Conservation (phyloP, 2,329 filamentous ascomycete genomes). For the Stagonosporopsis rhizophila region DNA sequence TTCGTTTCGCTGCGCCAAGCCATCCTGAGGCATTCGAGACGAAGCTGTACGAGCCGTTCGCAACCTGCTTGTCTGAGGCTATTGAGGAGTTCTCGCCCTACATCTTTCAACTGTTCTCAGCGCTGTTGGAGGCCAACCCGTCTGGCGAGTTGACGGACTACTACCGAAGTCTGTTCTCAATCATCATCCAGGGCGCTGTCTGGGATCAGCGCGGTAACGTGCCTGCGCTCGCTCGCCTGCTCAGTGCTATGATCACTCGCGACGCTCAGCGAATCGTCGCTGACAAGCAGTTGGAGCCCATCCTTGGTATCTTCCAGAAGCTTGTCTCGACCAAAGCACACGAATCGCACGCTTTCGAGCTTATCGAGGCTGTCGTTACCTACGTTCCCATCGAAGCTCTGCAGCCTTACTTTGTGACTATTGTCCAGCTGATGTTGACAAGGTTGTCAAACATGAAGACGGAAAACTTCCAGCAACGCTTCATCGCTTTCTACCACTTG, state of each 20-base stretch:
- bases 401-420: conserved; percentile 77
- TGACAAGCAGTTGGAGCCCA: conserved; percentile 82
- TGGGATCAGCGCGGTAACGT: conserved; percentile 96
- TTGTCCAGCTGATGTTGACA: conserved; percentile 82
- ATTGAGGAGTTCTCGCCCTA: conserved; percentile 96
- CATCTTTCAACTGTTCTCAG: conserved; percentile 92
- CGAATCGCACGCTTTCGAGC: conserved; percentile 85
- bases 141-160: conserved; percentile 78
- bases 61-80: conserved; percentile 78
- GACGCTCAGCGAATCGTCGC: conserved; percentile 75
- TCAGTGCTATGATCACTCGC: conserved; percentile 83
- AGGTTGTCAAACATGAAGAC: conserved; percentile 75
- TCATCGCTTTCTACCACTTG: conserved; percentile 94
- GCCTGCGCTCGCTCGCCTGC: conserved; percentile 83
- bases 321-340: conserved; percentile 82
- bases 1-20: conserved; percentile 74
- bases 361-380: conserved; percentile 80
- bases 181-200: conserved; percentile 78
- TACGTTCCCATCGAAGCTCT: conserved; percentile 77
- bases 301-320: conserved; percentile 96
- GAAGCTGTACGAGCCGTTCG: conserved; percentile 83
- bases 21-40: conserved; percentile 78
- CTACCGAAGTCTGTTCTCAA: conserved; percentile 79
- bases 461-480: conserved; percentile 84
- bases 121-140: conserved; percentile 86